Base-by-base conservation (phyloP, 306 rosid species). In the Trifolium pratense region DNA sequence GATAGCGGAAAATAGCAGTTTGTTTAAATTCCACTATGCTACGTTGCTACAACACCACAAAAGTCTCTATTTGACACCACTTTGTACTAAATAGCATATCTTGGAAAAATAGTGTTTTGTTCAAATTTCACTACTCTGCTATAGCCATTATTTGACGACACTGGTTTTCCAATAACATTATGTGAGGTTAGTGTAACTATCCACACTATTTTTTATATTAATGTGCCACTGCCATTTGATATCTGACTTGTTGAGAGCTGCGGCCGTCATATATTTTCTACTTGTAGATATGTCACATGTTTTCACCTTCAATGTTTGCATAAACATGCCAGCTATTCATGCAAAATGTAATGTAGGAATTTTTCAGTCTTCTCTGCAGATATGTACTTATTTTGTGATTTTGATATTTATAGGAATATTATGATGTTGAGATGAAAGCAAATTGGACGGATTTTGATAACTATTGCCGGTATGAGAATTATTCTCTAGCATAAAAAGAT, bases 361-460 rank as follows among this genome's bases (percentile, higher is more conserved):
- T 60, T 66, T 36, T 62, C 58, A 15, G 48, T 78, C 55, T 68
- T 48, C 45, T 5, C 37, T 68, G 16, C 11, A 4, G 58, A 9
- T 42, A 59, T 37, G 26, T 63, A 52, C 43, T 82, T 68, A 58
- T 62, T 31, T 70, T 75, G 31, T n/a, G 20, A 59, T 56, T 78
- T 81, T 23, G 9, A 66, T 84, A 25, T 75, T 74, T 65, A 21
- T 71, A 91, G 98, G 91, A 70, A 11, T 88, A 86, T 61, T 73
- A 69, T 56, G 83, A 82, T 81, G 74, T 88, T 45, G 98, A 93
- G 83, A 81, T 31, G 80, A 79, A 75, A 78, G 90, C 89, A 25
- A 86, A 85, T 75, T 91, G 96, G 96, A 57, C 71, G 61, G 96
- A 82, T 73, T 91, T 77, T 68, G 84, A 86, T 74, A 82, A 87